Evolutionary conservation across 768 basidiomycete species (phyloP).

Genomic region (Tricholoma sp.): DNA sequence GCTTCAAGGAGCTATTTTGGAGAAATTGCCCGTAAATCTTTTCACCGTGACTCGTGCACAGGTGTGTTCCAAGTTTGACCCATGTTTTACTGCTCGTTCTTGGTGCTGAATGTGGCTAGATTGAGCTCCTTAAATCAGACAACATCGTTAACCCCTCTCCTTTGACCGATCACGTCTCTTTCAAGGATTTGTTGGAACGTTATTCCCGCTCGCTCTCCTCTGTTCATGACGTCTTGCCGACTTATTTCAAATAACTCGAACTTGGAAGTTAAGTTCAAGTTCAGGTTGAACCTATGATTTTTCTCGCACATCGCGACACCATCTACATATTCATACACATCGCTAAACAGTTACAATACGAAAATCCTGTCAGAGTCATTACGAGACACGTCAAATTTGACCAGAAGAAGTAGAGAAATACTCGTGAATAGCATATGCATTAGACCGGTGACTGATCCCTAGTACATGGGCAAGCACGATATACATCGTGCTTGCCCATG

Average conservation of each 20-base stretch:
- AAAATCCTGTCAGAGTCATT: too few relatives aligned
- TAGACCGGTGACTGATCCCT: too few relatives aligned
- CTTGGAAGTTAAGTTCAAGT: too few relatives aligned
- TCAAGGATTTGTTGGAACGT: conserved; percentile 34
- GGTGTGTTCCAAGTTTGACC: conserved; percentile 41
- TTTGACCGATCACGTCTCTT: conserved; percentile 24
- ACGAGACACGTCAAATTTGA: too few relatives aligned
- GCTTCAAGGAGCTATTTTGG: conserved; percentile 61
- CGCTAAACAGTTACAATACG: too few relatives aligned
- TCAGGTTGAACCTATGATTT: too few relatives aligned
- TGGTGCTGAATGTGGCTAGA: conserved; percentile 27
- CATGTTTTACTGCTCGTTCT: neutral
- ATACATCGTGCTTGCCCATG: too few relatives aligned
- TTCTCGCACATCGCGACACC: too few relatives aligned
- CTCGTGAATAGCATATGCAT: too few relatives aligned
- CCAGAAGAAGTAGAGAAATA: too few relatives aligned
- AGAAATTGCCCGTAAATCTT: conserved; percentile 56
- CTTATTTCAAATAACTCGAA: conserved; percentile 31
- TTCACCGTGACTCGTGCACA: conserved; percentile 71
- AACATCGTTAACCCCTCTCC: conserved; percentile 41
- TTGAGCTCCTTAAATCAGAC: conserved; percentile 57
- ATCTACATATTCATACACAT: too few relatives aligned
- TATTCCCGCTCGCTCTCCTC: conserved; percentile 38
- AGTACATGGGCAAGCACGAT: too few relatives aligned
- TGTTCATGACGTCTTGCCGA: conserved; percentile 51